phyloP scores from a whole-genome alignment of 495 filamentous ascomycete genomes.

The Xylaria longipes region DNA sequence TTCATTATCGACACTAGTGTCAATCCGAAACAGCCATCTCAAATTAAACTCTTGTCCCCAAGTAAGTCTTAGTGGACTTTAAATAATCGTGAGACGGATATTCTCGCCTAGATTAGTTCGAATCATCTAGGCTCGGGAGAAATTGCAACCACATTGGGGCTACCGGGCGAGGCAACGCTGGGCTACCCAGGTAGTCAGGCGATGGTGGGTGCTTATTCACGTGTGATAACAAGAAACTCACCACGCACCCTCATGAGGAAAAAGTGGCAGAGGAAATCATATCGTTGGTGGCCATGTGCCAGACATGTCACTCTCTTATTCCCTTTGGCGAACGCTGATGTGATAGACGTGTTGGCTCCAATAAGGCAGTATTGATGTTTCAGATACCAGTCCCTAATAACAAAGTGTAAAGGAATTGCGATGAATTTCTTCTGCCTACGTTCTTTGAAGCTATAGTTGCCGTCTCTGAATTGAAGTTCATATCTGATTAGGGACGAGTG shows the following conservation, averaged over 20 bases:
- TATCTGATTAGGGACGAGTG: neutral
- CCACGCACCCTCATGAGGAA: neutral
- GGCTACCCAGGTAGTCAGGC: neutral
- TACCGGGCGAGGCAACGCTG: neutral
- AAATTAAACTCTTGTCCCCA: no score
- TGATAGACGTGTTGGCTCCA: slow-evolving; percentile 7
- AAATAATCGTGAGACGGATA: neutral
- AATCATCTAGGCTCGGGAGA: neutral
- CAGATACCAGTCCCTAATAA: neutral
- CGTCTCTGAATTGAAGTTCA: neutral
- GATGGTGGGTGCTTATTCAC: neutral
- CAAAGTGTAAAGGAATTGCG: neutral
- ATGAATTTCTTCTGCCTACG: neutral
- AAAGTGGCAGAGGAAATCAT: neutral
- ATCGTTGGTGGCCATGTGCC: neutral
- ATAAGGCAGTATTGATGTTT: neutral
- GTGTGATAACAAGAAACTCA: neutral
- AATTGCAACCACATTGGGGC: neutral
- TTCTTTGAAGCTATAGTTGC: neutral
- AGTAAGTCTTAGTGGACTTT: neutral
- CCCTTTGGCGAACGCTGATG: neutral
- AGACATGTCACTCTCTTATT: no score
- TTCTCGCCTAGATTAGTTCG: neutral
- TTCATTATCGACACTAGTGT: neutral
- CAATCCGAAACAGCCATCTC: neutral